A percentile compares a stretch with the other conserved stretches of the same genome.
These are phyloP conservation scores for Cyathus striatus DNA, from an alignment of 768 basidiomycete species.

Conservation along the genomic window DNA sequence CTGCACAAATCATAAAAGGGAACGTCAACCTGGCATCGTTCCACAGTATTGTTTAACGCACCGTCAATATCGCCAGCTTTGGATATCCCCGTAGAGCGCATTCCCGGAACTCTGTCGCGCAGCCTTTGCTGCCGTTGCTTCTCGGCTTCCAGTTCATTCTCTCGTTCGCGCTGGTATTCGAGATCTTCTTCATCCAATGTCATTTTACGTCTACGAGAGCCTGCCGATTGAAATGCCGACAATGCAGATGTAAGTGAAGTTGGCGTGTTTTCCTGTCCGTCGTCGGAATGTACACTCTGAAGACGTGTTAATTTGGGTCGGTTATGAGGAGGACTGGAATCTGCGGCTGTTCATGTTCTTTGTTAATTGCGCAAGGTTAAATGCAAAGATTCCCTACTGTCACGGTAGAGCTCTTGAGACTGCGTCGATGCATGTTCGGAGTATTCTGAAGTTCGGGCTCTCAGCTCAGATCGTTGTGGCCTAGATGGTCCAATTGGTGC, in stretches of 20 bases:
- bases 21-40: background rate
- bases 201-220: slow-evolving; percentile 49
- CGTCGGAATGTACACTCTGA: slow-evolving; percentile 24
- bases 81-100: slow-evolving; percentile 45
- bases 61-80: slow-evolving; percentile 84
- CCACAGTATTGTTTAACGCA: slow-evolving; percentile 32
- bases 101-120: slow-evolving; percentile 60
- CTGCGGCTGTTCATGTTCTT: too few relatives aligned
- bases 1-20: slow-evolving; percentile 28
- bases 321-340: slow-evolving; percentile 4
- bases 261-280: slow-evolving; percentile 34
- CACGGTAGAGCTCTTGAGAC: slow-evolving; percentile 39
- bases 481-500: slow-evolving; percentile 51
- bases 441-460: slow-evolving; percentile 50
- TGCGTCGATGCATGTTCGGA: slow-evolving; percentile 46
- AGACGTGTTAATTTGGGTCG: slow-evolving; percentile 21
- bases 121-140: slow-evolving; percentile 64
- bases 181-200: slow-evolving; percentile 47
- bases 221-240: slow-evolving; percentile 68
- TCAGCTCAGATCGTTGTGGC: slow-evolving; percentile 64
- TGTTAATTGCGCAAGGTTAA: too few relatives aligned
- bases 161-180: slow-evolving; percentile 53
- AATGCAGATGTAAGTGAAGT: slow-evolving; percentile 50
- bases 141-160: slow-evolving; percentile 59
- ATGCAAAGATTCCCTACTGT: slow-evolving; percentile 45